Evolutionary conservation across 2,329 filamentous ascomycete species (phyloP).

Genomic region (Macrophomina tecta): DNA sequence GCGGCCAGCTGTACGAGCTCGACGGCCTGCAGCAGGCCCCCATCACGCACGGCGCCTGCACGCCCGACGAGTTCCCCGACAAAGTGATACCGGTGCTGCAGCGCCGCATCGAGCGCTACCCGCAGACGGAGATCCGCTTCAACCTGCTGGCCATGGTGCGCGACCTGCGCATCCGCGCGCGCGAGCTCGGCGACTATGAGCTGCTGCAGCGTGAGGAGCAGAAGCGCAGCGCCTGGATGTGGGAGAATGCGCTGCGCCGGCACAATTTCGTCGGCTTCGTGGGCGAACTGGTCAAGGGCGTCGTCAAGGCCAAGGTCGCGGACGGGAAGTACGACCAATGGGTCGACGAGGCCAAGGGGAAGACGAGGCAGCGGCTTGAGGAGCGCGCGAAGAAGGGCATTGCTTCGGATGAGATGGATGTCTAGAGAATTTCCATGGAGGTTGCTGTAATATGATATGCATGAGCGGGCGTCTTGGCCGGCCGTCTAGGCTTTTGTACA

Average conservation of each 20-base stretch:
- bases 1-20: conserved; percentile 85
- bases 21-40: conserved; percentile 93
- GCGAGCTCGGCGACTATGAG: conserved; percentile 82
- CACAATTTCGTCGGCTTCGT: conserved; percentile 98
- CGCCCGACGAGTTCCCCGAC: conserved; percentile 72
- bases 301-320: conserved; percentile 75
- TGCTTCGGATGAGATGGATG: conserved; percentile 38
- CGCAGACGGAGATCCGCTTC: conserved; percentile 87
- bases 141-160: conserved; percentile 92
- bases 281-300: conserved; percentile 85
- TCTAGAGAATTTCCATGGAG: neutral
- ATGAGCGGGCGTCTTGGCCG: conserved; percentile 15
- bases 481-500: conserved; percentile 1
- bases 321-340: conserved; percentile 74
- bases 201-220: conserved; percentile 77
- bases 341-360: conserved; percentile 70
- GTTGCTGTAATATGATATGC: neutral
- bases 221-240: conserved; percentile 86
- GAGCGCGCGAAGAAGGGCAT: conserved; percentile 51
- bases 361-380: conserved; percentile 58
- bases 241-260: conserved; percentile 89
- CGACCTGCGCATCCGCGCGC: conserved; percentile 77
- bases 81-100: conserved; percentile 88
- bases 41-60: conserved; percentile 83
- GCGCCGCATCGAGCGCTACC: conserved; percentile 83